Evolutionary conservation across 805 yeast genomes (phyloP), one percentile per base, ranked within the genome.

Genomic region (Teunomyces barrocoloradensis): DNA sequence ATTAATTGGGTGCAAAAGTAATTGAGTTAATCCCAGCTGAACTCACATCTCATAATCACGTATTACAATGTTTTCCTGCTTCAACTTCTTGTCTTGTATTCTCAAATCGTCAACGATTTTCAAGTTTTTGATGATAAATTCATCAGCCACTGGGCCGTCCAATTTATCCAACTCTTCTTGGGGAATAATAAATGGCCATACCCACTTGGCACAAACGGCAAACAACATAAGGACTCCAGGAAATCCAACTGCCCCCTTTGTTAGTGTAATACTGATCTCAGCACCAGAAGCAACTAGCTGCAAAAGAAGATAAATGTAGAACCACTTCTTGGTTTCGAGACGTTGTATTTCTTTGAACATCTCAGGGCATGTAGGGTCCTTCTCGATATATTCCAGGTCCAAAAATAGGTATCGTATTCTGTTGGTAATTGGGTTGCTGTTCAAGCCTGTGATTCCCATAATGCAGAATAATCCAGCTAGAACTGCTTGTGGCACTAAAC

Each of bases 231-330:
- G 68, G 0, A 94, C 88, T 2, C 89, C 85, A 0, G 99, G 98
- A 60, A 94, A 92, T 2, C 96, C 98, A 28, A 92, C 89, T 0
- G 98, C 97, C 0, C 94, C 98, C 50, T 75, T 81, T 0, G 97
- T 89, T 60, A 84, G 80, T 0, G 96, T 87, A 28, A 92, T 89
- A 0, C 83, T 94, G 53, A 89, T 85, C 61, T 95, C 98, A 0
- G 81, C 86, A 1, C 78, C 85, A 44, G 85, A 85, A 0, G 94
- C 94, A 17, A 82, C 54, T 3, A 86, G 61, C 49, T 88, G 83
- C 15, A 89, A 67, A 0, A 61, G 44, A 0, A 86, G 64, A 57
- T 84, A 92, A 1, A 81, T 48, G 29, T 77, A 63, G 15, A 89
- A 69, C 77, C 80, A 78, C 55, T 74, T 78, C 23, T 64, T 62